These are phyloP conservation scores for Aureobasidium melanogenum DNA, from an alignment of 2,329 filamentous ascomycete species.

Conservation along the genomic window DNA sequence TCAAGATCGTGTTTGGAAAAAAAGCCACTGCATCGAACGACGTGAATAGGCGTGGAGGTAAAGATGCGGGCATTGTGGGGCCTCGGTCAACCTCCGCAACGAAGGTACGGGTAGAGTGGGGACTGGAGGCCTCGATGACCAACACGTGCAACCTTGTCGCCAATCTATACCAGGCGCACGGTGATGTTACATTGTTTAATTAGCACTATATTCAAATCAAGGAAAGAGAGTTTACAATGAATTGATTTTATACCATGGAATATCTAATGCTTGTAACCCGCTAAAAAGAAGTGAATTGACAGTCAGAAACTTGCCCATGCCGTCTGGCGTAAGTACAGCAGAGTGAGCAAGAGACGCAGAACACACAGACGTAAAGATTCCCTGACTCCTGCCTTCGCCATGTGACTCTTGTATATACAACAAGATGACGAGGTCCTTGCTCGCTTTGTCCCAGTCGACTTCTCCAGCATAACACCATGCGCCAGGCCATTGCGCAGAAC, in stretches of 20 bases:
- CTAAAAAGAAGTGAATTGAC: neutral
- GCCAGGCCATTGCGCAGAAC: neutral
- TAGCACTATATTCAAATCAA: neutral
- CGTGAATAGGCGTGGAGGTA: neutral
- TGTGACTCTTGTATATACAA: neutral
- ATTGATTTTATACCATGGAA: neutral
- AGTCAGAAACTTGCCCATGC: neutral
- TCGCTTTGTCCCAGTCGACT: neutral
- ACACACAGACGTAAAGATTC: neutral
- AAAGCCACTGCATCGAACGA: neutral
- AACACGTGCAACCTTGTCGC: neutral
- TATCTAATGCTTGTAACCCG: slow-evolving; percentile 5
- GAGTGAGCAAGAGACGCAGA: neutral
- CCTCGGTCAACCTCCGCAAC: neutral
- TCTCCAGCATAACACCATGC: neutral
- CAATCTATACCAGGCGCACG: neutral
- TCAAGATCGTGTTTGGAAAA: neutral
- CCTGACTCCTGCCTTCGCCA: neutral
- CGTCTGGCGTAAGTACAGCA: neutral
- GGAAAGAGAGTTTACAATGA: neutral
- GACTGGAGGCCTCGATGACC: neutral
- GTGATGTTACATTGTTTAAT: neutral
- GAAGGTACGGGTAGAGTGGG: neutral
- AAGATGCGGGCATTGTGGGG: neutral
- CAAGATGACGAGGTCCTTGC: neutral